A percentile compares a stretch with the other conserved stretches of the same genome.
Conservation (phyloP, 441 rosid species). For the Lepidium campestre region DNA sequence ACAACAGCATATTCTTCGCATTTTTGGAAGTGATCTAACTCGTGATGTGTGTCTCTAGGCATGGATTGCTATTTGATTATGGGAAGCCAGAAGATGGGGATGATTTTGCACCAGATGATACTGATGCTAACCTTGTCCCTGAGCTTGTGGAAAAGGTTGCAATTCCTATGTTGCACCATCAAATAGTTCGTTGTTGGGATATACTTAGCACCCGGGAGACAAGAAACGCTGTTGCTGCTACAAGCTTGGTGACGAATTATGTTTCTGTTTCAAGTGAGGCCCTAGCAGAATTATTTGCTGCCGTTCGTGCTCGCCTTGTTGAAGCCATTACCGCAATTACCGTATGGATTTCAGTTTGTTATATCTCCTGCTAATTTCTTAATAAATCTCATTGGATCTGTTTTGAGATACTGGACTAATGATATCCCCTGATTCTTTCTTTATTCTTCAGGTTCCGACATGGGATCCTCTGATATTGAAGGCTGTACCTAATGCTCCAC, state of each 20-base stretch:
- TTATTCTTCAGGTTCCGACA: constrained; percentile 60
- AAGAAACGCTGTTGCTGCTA: constrained; percentile 76
- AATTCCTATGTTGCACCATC: constrained; percentile 77
- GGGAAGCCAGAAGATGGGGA: constrained; percentile 75
- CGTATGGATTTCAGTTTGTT: constrained; percentile 34
- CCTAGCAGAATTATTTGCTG: constrained; percentile 50
- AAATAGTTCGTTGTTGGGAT: constrained; percentile 87
- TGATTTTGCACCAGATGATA: constrained; percentile 54
- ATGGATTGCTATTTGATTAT: constrained; percentile 67
- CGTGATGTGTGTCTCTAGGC: constrained; percentile 47
- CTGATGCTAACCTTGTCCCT: constrained; percentile 82
- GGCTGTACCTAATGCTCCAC: constrained; percentile 82
- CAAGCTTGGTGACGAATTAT: constrained; percentile 64
- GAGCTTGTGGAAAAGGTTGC: constrained; percentile 86
- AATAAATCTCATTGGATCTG: background rate
- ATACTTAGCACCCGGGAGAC: constrained; percentile 75
- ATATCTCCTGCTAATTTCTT: background rate
- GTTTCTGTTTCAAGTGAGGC: constrained; percentile 68
- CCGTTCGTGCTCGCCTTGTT: constrained; percentile 63
- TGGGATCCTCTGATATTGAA: constrained; percentile 76
- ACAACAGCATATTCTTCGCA: background rate
- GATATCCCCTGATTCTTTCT: constrained; percentile 10
- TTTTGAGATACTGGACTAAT: constrained; percentile 4
- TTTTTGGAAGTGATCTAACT: constrained; percentile 14
- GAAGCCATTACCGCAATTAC: constrained; percentile 60